Evolutionary conservation across 1,284 basidiomycete species (phyloP), one percentile per base, ranked within the genome.

Genomic region (Malassezia arunalokei): DNA sequence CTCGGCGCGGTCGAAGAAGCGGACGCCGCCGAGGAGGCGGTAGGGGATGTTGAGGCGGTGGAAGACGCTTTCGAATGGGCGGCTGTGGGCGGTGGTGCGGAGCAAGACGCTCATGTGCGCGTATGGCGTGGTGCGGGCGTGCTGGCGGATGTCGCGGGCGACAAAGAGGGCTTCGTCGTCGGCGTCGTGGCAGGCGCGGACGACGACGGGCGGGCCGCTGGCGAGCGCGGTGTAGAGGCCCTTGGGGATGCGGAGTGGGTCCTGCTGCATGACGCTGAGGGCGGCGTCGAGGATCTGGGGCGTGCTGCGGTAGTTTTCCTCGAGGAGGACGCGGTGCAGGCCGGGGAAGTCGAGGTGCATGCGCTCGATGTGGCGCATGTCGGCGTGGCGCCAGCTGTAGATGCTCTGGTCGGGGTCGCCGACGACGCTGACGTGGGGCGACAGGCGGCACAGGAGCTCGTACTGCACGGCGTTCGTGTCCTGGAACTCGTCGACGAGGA

Each of bases 371-470:
- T 70, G 66, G 27, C 63, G 58, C 24, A 71, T 74, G 44, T 65
- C 60, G 1, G 88, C 88, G 9, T 85, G 83, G 6, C 88, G 80
- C 88, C 88, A 92, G 38, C 51, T 49, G 63, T 89, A 89, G 52
- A 89, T 91, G 5, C 86, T 87, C 68, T 92, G 88, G 73, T 94
- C 88, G 0, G 89, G 88, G 74, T 94, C 89, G 0, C 89, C 89
- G 3, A 94, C 88, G 35, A 91, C 80, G 5, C 84, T 89, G 28
- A 90, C 78, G 1, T 55, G 43, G 15, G 35, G 17, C 2, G 66
- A 57, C 4, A 66, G 46, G 6, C 56, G 83, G 81, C 33, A 77
- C 83, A 92, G 86, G 30, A 92, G 80, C 59, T 84, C 79, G 69
- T 89, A 91, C 73, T 92, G 88, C 6, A 83, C 83, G 2, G 78